Conservation (phyloP, 371 early-diverging fungal genomes). For the Mortierella sp. region DNA sequence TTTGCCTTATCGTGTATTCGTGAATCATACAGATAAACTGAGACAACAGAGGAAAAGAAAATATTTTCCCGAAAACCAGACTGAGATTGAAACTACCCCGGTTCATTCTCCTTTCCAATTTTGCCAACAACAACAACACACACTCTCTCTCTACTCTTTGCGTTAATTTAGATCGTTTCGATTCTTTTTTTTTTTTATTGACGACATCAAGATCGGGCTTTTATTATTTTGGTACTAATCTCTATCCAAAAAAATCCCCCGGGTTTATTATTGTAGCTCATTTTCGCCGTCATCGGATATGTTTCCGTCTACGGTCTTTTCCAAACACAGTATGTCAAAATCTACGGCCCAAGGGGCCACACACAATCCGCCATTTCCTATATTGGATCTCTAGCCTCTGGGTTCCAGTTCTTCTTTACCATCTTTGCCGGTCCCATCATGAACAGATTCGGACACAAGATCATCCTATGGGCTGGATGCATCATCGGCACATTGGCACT, state of each 20-base stretch:
- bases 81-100: too few relatives aligned
- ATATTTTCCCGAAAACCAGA: too few relatives aligned
- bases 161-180: too few relatives aligned
- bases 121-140: too few relatives aligned
- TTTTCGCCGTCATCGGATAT: slow-evolving; percentile 49
- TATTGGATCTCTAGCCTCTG: slow-evolving; percentile 41
- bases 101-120: too few relatives aligned
- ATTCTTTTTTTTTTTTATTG: too few relatives aligned
- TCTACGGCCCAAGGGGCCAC: slow-evolving; percentile 29
- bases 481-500: slow-evolving; percentile 68
- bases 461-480: slow-evolving; percentile 64
- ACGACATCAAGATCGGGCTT: too few relatives aligned
- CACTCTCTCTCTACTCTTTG: too few relatives aligned
- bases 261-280: slow-evolving; percentile 22
- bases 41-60: background rate
- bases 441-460: slow-evolving; percentile 65
- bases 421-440: slow-evolving; percentile 63
- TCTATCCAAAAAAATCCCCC: too few relatives aligned
- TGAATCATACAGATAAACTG: background rate
- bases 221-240: too few relatives aligned
- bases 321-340: slow-evolving; percentile 38
- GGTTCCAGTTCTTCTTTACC: slow-evolving; percentile 57
- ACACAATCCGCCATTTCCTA: slow-evolving; percentile 38
- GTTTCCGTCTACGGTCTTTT: slow-evolving; percentile 53
- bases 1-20: background rate